A percentile compares a stretch with the other conserved stretches of the same genome.
Evolutionary conservation across 345 rosid genomes (phyloP).

Genomic region (Lenwebbia sp.): DNA sequence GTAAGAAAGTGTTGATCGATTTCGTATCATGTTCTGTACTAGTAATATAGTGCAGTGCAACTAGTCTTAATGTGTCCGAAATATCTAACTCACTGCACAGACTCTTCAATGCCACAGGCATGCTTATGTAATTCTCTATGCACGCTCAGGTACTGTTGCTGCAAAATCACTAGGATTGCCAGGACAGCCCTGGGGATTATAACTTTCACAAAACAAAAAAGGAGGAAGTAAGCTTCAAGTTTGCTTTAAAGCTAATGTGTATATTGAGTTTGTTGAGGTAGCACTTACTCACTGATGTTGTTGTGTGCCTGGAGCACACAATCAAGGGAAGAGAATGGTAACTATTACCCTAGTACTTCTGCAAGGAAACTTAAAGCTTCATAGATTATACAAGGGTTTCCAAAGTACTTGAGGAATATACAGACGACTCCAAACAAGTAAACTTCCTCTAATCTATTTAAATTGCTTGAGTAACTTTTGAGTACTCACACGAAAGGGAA

Average conservation of each 20-base stretch:
- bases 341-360: background rate
- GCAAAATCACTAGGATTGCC: background rate
- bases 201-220: background rate
- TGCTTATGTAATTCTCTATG: background rate
- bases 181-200: background rate
- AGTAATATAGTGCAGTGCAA: background rate
- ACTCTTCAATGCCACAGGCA: background rate
- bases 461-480: constrained; percentile 8
- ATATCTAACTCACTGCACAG: background rate
- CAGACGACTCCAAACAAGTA: constrained; percentile 6
- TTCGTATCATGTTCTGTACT: background rate
- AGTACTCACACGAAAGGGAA: background rate
- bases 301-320: background rate
- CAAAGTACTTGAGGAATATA: constrained; percentile 9
- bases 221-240: background rate
- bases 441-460: constrained; percentile 17
- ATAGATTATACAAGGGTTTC: background rate
- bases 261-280: background rate
- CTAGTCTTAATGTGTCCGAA: background rate
- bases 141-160: background rate
- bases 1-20: background rate
- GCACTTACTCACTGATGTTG: background rate
- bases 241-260: background rate
- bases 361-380: background rate
- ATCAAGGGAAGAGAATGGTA: background rate